Conservation (phyloP, 495 filamentous ascomycete species). For the Podospora australis region DNA sequence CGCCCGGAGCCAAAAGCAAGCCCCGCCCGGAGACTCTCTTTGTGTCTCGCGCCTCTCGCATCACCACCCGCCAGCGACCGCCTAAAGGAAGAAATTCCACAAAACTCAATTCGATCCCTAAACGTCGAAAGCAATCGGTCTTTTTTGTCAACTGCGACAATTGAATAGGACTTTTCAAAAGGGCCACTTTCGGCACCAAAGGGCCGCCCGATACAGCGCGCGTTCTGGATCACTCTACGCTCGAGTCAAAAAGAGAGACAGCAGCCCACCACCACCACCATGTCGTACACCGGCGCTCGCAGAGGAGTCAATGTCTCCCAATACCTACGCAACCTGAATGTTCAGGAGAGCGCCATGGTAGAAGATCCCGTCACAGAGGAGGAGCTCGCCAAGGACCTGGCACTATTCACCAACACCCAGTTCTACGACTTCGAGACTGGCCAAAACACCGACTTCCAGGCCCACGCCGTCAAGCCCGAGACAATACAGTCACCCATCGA, state of each 20-base stretch:
- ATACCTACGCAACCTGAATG: constrained; percentile 82
- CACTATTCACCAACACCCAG: constrained; percentile 86
- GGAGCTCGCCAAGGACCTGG: constrained; percentile 58
- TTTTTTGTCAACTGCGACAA: too few relatives aligned
- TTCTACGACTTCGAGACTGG: constrained; percentile 81
- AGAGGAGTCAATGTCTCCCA: constrained; percentile 77
- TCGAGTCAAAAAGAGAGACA: neutral
- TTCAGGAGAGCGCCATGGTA: constrained; percentile 58
- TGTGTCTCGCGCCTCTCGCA: neutral
- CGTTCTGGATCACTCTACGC: neutral
- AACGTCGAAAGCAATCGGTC: too few relatives aligned
- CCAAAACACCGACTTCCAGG: constrained; percentile 34
- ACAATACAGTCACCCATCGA: constrained; percentile 29
- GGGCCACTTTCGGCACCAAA: too few relatives aligned
- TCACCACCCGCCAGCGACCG: neutral
- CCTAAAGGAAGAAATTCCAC: neutral
- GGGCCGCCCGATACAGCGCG: neutral
- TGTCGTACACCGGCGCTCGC: constrained; percentile 65
- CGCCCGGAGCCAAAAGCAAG: neutral
- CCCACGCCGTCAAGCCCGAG: constrained; percentile 30
- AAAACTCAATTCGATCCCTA: neutral
- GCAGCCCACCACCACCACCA: constrained; percentile 22
- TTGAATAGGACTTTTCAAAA: too few relatives aligned
- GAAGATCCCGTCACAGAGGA: constrained; percentile 55
- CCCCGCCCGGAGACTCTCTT: neutral